Percentiles rank a stretch among this genome's conserved stretches.
Evolutionary conservation across 2,329 filamentous ascomycete genomes (phyloP).

Genomic region (Penicillium sp.): DNA sequence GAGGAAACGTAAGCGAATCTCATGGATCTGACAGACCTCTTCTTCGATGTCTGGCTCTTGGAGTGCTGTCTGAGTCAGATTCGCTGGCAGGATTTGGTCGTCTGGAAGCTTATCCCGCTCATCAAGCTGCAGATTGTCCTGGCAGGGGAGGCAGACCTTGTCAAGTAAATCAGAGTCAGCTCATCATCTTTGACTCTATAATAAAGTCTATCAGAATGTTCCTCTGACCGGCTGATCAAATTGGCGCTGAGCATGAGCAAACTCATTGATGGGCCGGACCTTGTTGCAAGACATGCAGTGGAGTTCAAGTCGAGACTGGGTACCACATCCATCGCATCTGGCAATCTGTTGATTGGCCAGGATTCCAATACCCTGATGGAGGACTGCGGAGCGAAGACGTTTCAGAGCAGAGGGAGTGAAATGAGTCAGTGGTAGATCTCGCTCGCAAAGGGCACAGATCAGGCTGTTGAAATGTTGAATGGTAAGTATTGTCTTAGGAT

Average conservation of each 20-base stretch:
- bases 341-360: background rate
- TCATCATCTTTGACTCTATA: background rate
- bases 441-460: background rate
- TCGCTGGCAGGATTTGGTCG: background rate
- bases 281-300: conserved; percentile 5
- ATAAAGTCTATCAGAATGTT: background rate
- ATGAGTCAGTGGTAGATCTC: background rate
- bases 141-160: conserved; percentile 2
- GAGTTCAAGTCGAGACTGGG: background rate
- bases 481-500: too few species aligned
- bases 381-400: background rate
- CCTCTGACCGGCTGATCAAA: conserved; percentile 2
- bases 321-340: conserved; percentile 2
- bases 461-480: background rate
- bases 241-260: conserved; percentile 5
- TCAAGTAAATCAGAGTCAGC: background rate
- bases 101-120: background rate
- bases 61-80: background rate
- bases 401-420: background rate
- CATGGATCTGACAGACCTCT: background rate
- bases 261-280: conserved; percentile 1
- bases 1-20: background rate
- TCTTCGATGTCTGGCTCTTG: background rate
- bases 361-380: background rate
- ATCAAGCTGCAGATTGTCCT: conserved; percentile 1